phyloP scores from a whole-genome alignment of 139 green algal species.

The Marvania coccoides region DNA sequence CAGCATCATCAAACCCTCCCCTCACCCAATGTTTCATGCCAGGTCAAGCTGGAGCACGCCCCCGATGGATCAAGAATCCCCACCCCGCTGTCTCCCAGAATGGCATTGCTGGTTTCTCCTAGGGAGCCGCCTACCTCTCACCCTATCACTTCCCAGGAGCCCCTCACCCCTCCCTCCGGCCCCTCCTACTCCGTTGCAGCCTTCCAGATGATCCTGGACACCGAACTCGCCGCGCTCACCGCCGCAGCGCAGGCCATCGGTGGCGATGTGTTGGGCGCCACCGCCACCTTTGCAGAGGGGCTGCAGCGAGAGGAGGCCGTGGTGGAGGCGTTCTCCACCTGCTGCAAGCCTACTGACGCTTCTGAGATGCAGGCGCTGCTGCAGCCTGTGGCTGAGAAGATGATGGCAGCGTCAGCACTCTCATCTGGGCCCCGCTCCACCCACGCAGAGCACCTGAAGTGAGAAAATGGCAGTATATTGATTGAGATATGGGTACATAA shows the following conservation, averaged over 20 bases:
- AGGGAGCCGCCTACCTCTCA: no score
- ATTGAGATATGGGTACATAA: no score
- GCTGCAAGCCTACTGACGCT: conserved; percentile 42
- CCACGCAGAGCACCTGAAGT: conserved; percentile 51
- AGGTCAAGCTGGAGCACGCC: no score
- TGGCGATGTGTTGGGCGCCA: conserved; percentile 15
- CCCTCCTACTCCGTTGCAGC: neutral
- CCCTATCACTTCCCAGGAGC: no score
- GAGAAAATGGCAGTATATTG: no score
- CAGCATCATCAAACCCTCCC: no score
- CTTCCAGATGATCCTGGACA: conserved; percentile 10
- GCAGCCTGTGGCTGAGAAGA: conserved; percentile 49
- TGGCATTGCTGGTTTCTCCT: neutral
- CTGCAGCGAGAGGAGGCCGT: conserved; percentile 24
- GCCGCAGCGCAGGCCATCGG: conserved; percentile 13
- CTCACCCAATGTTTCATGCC: no score
- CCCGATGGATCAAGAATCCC: no score
- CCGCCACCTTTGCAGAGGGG: conserved; percentile 10
- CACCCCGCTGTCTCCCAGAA: no score
- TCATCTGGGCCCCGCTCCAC: conserved; percentile 43
- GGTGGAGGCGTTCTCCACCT: conserved; percentile 28
- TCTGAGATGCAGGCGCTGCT: conserved; percentile 55
- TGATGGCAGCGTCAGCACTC: conserved; percentile 44
- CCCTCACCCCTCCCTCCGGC: neutral
- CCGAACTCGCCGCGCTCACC: neutral